These are phyloP conservation scores for Venustampulla echinocandica DNA, from an alignment of 495 filamentous ascomycete genomes.

Conservation along the genomic window DNA sequence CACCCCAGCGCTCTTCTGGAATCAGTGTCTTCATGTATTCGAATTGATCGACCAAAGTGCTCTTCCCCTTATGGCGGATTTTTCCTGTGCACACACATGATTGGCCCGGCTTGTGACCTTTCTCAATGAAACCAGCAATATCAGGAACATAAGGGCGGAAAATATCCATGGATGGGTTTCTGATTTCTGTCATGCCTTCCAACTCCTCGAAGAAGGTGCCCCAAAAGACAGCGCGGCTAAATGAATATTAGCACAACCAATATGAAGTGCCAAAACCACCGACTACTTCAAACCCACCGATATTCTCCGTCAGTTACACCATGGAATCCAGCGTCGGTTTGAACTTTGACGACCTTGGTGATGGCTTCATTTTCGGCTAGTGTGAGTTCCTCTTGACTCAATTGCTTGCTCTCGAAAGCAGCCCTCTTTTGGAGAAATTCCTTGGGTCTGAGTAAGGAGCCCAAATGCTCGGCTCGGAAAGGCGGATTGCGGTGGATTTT, in stretches of 20 bases:
- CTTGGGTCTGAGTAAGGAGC: constrained; percentile 39
- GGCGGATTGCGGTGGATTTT: constrained; percentile 40
- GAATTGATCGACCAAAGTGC: constrained; percentile 52
- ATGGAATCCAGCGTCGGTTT: constrained; percentile 56
- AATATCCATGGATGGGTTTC: constrained; percentile 48
- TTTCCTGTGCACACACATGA: constrained; percentile 54
- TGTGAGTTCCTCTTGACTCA: constrained; percentile 44
- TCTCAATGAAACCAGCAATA: constrained; percentile 63
- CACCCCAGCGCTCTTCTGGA: constrained; percentile 49
- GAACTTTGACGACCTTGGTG: constrained; percentile 54
- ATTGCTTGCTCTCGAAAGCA: constrained; percentile 56
- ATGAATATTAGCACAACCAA: background rate
- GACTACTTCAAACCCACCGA: constrained; percentile 35
- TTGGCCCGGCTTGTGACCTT: constrained; percentile 64
- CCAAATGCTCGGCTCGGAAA: constrained; percentile 82
- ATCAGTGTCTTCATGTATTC: constrained; percentile 57
- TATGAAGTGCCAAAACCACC: background rate
- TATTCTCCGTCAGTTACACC: constrained; percentile 73
- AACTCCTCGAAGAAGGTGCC: constrained; percentile 59
- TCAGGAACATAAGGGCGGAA: constrained; percentile 74
- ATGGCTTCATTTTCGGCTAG: constrained; percentile 58
- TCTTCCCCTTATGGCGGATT: constrained; percentile 56
- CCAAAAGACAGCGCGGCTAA: constrained; percentile 15
- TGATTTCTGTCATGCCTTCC: constrained; percentile 58
- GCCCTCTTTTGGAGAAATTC: constrained; percentile 33